Evolutionary conservation across 257 asterid species (phyloP).

Genomic region (Salvia rosmarinus): DNA sequence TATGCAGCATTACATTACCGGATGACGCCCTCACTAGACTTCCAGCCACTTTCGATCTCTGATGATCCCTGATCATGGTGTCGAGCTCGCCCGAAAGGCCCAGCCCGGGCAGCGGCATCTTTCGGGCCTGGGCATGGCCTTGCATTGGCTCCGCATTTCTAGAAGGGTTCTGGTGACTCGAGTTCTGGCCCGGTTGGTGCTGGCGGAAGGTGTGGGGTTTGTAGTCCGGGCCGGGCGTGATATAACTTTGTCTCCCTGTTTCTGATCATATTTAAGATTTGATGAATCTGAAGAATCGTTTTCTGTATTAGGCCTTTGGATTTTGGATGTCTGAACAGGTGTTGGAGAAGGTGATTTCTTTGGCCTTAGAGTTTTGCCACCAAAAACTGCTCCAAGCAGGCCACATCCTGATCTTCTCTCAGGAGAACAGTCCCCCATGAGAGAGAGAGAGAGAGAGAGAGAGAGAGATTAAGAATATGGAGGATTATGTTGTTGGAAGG

Average conservation of each 20-base stretch:
- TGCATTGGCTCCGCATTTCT: slow-evolving; percentile 8
- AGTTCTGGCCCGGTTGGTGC: slow-evolving; percentile 34
- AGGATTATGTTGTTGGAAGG: slow-evolving; percentile 14
- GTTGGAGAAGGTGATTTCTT: slow-evolving; percentile 58
- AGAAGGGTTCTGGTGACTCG: slow-evolving; percentile 30
- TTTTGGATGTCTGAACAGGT: slow-evolving; percentile 44
- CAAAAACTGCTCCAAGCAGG: slow-evolving; percentile 65
- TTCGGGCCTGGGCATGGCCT: slow-evolving; percentile 46
- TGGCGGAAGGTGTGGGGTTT: slow-evolving; percentile 45
- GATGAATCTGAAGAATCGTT: slow-evolving; percentile 30
- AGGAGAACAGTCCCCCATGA: slow-evolving; percentile 67
- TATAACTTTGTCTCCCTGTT: slow-evolving; percentile 54
- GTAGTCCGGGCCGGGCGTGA: slow-evolving; percentile 55
- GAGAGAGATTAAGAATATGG: neutral
- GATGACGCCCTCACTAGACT: slow-evolving; percentile 72
- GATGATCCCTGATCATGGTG: slow-evolving; percentile 66
- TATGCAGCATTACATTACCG: slow-evolving; percentile 60
- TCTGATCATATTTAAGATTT: slow-evolving; percentile 13
- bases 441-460: slow-evolving; percentile 26
- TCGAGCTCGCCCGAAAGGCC: slow-evolving; percentile 81
- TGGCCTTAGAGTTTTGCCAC: slow-evolving; percentile 61
- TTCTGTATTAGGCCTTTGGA: slow-evolving; percentile 22
- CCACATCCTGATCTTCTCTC: slow-evolving; percentile 85
- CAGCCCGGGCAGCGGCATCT: slow-evolving; percentile 42
- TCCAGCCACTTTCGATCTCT: slow-evolving; percentile 46